Conservation (phyloP, 371 early-diverging fungal genomes). For the Encephalitozoon intestinalis region DNA sequence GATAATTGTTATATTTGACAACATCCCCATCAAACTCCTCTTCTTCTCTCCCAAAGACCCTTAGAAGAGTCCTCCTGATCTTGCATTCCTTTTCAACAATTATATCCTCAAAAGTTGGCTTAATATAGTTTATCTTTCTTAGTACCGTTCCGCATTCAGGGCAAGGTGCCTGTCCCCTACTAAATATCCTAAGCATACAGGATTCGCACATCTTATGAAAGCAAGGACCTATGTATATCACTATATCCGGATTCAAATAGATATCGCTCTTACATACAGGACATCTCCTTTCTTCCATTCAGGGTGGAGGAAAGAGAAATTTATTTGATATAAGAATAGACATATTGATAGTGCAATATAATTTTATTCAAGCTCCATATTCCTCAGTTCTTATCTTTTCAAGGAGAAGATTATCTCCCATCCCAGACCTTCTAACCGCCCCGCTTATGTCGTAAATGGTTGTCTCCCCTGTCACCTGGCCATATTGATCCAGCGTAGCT, state of each 20-base stretch:
- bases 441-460: conserved; percentile 56
- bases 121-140: conserved; percentile 60
- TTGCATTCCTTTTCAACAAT: conserved; percentile 61
- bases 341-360: conserved; percentile 2
- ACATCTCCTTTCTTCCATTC: conserved; percentile 69
- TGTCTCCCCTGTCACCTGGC: conserved; percentile 51
- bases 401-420: conserved; percentile 50
- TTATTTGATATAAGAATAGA: not conserved
- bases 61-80: conserved; percentile 55
- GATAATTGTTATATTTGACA: conserved; percentile 58
- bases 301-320: not conserved
- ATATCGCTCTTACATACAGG: conserved; percentile 85
- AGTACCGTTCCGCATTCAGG: conserved; percentile 59
- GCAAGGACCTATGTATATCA: conserved; percentile 82
- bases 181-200: conserved; percentile 57
- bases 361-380: conserved; percentile 7
- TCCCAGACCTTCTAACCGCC: conserved; percentile 54
- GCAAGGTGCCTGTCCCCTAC: conserved; percentile 58
- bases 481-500: conserved; percentile 54
- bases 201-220: conserved; percentile 80
- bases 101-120: conserved; percentile 61
- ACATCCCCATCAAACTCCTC: conserved; percentile 44
- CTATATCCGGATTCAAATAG: conserved; percentile 80
- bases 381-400: conserved; percentile 41
- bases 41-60: conserved; percentile 28